Percentiles rank a stretch among this genome's conserved stretches.
These are phyloP conservation scores for Teratosphaeria pseudoeucalypti DNA, from an alignment of 2,329 filamentous ascomycete species.

Conservation along the genomic window DNA sequence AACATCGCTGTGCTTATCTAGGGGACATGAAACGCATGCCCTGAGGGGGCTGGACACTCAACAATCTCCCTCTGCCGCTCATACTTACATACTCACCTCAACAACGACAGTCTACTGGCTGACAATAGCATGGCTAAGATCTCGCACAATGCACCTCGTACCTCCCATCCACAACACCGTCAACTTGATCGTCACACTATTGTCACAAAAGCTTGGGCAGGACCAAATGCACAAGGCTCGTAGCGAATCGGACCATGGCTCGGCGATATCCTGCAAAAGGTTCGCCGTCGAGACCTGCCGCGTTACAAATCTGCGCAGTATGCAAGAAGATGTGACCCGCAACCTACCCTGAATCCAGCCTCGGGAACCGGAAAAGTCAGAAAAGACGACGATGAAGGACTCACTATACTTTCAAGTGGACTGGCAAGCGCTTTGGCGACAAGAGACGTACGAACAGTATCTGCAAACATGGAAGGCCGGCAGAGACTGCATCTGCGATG, in stretches of 20 bases:
- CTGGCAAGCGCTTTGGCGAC: neutral
- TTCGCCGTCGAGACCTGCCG: neutral
- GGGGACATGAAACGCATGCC: no score
- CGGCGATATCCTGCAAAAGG: neutral
- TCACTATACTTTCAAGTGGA: neutral
- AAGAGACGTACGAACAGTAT: neutral
- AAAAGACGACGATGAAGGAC: neutral
- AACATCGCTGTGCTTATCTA: no score
- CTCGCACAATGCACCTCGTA: no score
- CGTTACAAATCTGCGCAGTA: neutral
- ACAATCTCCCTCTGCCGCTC: no score
- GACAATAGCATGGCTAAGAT: no score
- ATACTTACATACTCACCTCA: no score
- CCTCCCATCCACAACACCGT: neutral
- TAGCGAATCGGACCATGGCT: neutral
- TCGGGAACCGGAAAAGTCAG: no score
- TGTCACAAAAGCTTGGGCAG: neutral
- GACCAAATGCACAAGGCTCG: neutral
- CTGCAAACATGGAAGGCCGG: neutral
- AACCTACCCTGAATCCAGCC: neutral
- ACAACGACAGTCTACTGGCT: no score
- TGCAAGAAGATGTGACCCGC: neutral
- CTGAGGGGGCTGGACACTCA: no score
- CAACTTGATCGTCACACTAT: neutral
- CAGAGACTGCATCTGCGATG: neutral